These are phyloP conservation scores for Fagus sylvatica DNA, from an alignment of 306 rosid species.

Conservation along the genomic window DNA sequence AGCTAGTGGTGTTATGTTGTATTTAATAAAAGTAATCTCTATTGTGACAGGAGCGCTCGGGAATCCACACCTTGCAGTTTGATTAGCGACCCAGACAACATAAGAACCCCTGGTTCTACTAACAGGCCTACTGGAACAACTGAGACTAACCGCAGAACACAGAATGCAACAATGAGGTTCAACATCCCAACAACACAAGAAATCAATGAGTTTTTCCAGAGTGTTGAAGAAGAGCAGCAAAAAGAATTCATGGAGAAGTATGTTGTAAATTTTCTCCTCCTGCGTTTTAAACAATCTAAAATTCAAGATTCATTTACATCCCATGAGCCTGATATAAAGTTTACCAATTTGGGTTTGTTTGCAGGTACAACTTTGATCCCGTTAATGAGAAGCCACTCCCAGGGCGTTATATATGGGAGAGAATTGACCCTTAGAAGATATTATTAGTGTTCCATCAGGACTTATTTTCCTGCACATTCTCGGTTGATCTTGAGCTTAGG, in stretches of 20 bases:
- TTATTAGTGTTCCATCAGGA: slow-evolving; percentile 46
- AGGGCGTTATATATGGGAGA: slow-evolving; percentile 86
- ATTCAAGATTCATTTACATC: slow-evolving; percentile 1
- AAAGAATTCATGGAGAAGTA: slow-evolving; percentile 79
- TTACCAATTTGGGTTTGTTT: slow-evolving; percentile 29
- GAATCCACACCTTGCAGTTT: slow-evolving; percentile 95
- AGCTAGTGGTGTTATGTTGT: slow-evolving; percentile 1
- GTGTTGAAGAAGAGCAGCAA: slow-evolving; percentile 70
- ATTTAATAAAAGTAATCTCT: slow-evolving; percentile 8
- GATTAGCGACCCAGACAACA: slow-evolving; percentile 65
- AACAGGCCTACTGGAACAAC: slow-evolving; percentile 66
- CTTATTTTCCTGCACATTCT: slow-evolving; percentile 41
- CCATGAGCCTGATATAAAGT: background rate
- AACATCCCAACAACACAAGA: slow-evolving; percentile 65
- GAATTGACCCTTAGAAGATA: slow-evolving; percentile 52
- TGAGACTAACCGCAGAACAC: slow-evolving; percentile 45
- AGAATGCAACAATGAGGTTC: slow-evolving; percentile 49
- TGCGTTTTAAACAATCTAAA: background rate
- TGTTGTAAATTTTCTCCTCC: background rate
- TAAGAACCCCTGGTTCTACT: slow-evolving; percentile 79
- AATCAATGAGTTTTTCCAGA: slow-evolving; percentile 85
- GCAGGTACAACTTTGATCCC: slow-evolving; percentile 96
- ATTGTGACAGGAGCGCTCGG: slow-evolving; percentile 68
- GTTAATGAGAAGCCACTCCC: slow-evolving; percentile 79
- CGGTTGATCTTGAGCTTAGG: slow-evolving; percentile 34